Base-by-base conservation (phyloP, 2,329 filamentous ascomycete species). In the Alternaria incomplexa region DNA sequence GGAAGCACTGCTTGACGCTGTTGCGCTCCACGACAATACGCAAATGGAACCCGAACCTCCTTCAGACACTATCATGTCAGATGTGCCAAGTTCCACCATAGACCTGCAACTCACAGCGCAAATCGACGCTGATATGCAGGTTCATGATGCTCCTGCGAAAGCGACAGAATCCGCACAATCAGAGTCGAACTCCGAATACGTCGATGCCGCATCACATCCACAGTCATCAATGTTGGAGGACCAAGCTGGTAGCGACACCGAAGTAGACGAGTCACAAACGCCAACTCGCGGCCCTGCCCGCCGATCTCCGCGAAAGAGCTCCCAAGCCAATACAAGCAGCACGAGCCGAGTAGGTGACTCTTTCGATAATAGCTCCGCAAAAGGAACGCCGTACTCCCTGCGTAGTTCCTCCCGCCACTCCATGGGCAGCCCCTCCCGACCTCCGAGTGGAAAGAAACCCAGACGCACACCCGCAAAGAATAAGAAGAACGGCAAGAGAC, bases 331-430 rank as follows among this genome's bases (percentile, higher is more conserved):
- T 5, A 69, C 67, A 2, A 75, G 62, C 23, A 75, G 74, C 48
- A 71, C 73, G 20, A 80, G 74, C 50, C 70, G 74, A 36, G 69
- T 82, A 4, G 74, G 71, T 25, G 77, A 82, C 40, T 82, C 80
- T 28, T 81, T 82, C 62, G 63, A 58, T 5, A 70, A 54, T 23
- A 60, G 69, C 5, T 67, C 68, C 9, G 57, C 70, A 1, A 63
- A 62, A 28, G 61, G 67, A 20, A 73, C 70, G 15, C 69, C 73
- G 40, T 65, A 64, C 11, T 53, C 70, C 9, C 51, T 75, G 45
- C 73, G 74, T 45, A 70, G 74, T 25, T 78, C 76, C 5, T 66
- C 70, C 5, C 75, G 76, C 8, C 64, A 65, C n/a, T 74, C 74
- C 5, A 44, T 55, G 8, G 62, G 62, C n/a, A 77, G 71, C 32